phyloP scores from a whole-genome alignment of 805 yeast genomes.

The Candida oleophila region DNA sequence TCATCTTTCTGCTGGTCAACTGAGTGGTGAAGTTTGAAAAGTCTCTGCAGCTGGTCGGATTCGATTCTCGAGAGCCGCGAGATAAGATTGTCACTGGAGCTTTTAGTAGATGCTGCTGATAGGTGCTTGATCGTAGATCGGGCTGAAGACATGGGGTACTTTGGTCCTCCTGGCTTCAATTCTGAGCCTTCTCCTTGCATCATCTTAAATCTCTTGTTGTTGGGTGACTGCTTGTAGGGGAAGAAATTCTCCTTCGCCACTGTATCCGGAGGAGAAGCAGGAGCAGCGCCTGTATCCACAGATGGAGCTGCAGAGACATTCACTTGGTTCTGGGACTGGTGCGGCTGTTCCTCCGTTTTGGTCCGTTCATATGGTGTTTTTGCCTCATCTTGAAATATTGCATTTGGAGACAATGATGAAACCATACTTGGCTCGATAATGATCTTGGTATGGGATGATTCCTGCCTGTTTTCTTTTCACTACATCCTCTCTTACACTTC shows the following conservation, averaged over 20 bases:
- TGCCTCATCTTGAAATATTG: not conserved
- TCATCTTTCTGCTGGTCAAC: constrained; percentile 15
- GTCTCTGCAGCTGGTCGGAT: constrained; percentile 11
- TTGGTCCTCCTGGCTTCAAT: no score
- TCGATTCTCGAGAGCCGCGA: constrained; percentile 10
- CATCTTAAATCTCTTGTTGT: not conserved
- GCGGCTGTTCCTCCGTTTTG: not conserved
- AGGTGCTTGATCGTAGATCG: not conserved
- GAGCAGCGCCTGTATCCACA: not conserved
- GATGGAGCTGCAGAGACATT: not conserved
- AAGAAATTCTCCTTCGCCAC: not conserved
- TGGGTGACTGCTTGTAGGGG: not conserved
- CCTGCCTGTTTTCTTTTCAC: not conserved
- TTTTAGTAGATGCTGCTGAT: not conserved
- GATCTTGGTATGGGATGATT: not conserved
- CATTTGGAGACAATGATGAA: not conserved
- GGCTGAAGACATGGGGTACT: not conserved
- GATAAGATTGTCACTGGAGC: not conserved
- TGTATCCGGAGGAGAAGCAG: not conserved
- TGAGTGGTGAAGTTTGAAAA: constrained; percentile 7
- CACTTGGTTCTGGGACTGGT: not conserved
- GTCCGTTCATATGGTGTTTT: not conserved
- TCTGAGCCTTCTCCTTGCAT: not conserved
- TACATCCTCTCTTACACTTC: not conserved
- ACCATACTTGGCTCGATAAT: not conserved